phyloP scores from a whole-genome alignment of 257 asterid genomes.

The Petrea volubilis region DNA sequence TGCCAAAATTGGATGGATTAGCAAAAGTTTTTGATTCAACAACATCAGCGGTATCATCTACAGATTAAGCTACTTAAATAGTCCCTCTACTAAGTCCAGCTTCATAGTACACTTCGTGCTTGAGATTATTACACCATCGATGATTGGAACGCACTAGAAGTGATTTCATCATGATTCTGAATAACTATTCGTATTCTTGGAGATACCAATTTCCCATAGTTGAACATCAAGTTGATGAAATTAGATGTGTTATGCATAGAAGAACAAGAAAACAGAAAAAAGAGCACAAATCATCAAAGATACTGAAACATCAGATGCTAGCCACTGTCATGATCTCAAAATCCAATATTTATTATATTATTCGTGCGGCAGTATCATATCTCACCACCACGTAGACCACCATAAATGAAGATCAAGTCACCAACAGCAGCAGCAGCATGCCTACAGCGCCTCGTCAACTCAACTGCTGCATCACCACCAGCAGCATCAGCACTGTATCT shows the following conservation, averaged over 20 bases:
- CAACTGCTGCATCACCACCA: conserved; percentile 99
- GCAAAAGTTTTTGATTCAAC: not conserved
- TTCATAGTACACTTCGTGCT: not conserved
- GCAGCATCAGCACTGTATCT: conserved; percentile 98
- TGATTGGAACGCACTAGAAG: not conserved
- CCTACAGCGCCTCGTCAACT: conserved; percentile 94
- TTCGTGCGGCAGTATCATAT: conserved; percentile 15
- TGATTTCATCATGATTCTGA: not conserved
- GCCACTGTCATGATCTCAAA: conserved; percentile 13
- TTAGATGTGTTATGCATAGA: not conserved
- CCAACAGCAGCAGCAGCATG: conserved; percentile 99
- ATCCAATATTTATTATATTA: not conserved
- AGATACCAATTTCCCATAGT: not conserved
- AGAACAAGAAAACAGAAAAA: not conserved
- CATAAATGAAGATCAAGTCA: conserved; percentile 90
- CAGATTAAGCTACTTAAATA: conserved; percentile 8
- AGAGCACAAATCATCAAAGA: not conserved
- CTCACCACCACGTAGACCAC: conserved; percentile 99
- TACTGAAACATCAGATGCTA: not conserved
- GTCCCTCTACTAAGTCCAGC: not conserved
- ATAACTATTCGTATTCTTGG: not conserved
- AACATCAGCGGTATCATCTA: not conserved
- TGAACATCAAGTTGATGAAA: not conserved
- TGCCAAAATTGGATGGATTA: not conserved
- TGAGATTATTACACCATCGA: not conserved